phyloP scores from a whole-genome alignment of 495 filamentous ascomycete genomes.

The Lasiosphaeris hirsuta region DNA sequence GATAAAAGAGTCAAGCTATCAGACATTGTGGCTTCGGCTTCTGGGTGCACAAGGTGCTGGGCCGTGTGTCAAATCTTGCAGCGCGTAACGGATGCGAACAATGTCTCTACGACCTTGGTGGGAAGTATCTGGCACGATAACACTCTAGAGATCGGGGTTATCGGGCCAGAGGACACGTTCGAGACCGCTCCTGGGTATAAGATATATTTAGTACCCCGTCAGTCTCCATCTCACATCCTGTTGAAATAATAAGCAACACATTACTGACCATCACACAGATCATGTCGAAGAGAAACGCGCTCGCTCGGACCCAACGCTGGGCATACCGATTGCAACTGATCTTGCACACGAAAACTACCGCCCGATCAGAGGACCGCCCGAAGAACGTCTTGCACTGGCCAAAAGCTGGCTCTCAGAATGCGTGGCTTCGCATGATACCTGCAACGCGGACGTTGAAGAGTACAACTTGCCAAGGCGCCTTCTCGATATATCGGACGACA shows the following conservation, averaged over 20 bases:
- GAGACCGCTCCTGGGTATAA: constrained; percentile 2
- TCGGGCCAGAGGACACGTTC: constrained; percentile 1
- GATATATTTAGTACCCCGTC: background rate
- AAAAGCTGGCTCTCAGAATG: constrained; percentile 6
- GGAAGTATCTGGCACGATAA: constrained; percentile 8
- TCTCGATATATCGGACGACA: constrained; percentile 2
- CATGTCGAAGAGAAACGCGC: background rate
- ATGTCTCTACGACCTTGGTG: constrained; percentile 1
- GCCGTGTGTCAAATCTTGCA: background rate
- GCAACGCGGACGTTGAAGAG: background rate
- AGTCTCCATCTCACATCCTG: no score
- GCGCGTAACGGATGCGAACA: background rate
- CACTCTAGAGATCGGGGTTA: constrained; percentile 1
- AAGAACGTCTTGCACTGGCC: background rate
- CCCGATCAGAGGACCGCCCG: background rate
- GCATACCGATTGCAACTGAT: background rate
- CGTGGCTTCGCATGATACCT: background rate
- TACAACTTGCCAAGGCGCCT: constrained; percentile 1
- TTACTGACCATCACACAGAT: background rate
- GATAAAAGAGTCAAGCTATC: background rate
- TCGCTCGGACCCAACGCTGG: background rate
- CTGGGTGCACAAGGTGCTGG: background rate
- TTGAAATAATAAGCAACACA: no score
- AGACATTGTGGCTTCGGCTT: background rate
- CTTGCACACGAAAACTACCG: background rate